These are phyloP conservation scores for Castanopsis chinensis DNA, from an alignment of 306 rosid genomes.

Conservation along the genomic window DNA sequence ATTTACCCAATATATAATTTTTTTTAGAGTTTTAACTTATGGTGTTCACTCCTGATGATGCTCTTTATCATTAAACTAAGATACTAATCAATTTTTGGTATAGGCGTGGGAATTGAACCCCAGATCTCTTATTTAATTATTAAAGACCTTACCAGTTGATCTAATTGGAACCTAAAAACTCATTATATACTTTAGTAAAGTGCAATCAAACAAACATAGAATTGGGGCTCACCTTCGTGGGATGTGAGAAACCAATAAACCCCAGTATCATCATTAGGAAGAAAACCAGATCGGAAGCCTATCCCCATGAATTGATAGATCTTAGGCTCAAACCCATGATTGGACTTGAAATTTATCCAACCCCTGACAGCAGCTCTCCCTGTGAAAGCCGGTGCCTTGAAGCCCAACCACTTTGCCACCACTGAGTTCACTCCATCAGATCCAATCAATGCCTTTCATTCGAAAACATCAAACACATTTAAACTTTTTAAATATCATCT, in stretches of 20 bases:
- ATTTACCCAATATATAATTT: too few relatives aligned
- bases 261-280: constrained; percentile 40
- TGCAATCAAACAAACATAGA: too few relatives aligned
- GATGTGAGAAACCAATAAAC: constrained; percentile 59
- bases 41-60: too few relatives aligned
- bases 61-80: too few relatives aligned
- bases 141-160: too few relatives aligned
- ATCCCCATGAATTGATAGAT: constrained; percentile 44
- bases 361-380: constrained; percentile 64
- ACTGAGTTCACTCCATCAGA: constrained; percentile 80
- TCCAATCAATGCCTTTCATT: constrained; percentile 57
- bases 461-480: background rate
- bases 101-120: accelerated
- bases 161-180: too few relatives aligned
- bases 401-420: constrained; percentile 73
- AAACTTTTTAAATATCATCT: too few relatives aligned
- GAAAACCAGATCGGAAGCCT: constrained; percentile 49
- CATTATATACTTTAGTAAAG: too few relatives aligned
- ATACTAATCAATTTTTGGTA: too few relatives aligned
- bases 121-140: too few relatives aligned
- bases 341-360: background rate
- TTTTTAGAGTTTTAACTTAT: too few relatives aligned
- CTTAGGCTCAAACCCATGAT: constrained; percentile 38
- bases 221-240: constrained; percentile 39
- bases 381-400: constrained; percentile 38